phyloP scores from a whole-genome alignment of 441 rosid genomes.

The Pelargonium cotyledonis region DNA sequence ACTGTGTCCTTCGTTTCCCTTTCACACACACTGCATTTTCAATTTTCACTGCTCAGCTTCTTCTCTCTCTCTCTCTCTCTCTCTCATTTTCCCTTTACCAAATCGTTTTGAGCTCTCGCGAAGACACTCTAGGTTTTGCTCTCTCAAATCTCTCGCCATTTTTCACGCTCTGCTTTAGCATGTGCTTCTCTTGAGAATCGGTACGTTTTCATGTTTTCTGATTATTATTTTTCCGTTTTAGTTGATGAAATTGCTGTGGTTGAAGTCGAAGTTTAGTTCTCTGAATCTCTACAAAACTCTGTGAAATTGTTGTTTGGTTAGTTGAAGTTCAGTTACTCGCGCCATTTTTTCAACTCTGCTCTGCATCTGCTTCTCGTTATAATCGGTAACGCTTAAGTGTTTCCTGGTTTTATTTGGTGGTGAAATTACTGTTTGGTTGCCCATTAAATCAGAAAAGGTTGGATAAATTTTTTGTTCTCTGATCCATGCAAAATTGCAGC shows the following conservation, averaged over 20 bases:
- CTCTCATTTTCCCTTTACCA: no score
- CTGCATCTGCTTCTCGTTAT: no score
- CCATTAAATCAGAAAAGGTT: background rate
- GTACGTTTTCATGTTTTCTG: background rate
- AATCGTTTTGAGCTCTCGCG: no score
- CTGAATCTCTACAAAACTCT: background rate
- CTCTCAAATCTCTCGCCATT: background rate
- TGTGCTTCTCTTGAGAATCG: background rate
- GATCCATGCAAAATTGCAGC: background rate
- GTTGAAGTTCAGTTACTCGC: no score
- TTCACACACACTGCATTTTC: background rate
- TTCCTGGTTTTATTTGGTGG: background rate
- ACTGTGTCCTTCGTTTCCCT: background rate
- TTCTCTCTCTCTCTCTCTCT: background rate
- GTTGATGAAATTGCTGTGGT: background rate
- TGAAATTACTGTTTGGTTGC: background rate
- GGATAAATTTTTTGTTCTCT: background rate
- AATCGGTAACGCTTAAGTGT: no score
- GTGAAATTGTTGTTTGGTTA: no score
- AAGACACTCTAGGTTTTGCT: conserved; percentile 4
- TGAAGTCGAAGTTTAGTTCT: background rate
- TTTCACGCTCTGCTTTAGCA: background rate
- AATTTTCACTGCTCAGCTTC: background rate
- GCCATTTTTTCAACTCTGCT: no score
- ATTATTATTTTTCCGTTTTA: background rate